These are phyloP conservation scores for Fulvia fulva DNA, from an alignment of 2,329 filamentous ascomycete species.

Conservation along the genomic window DNA sequence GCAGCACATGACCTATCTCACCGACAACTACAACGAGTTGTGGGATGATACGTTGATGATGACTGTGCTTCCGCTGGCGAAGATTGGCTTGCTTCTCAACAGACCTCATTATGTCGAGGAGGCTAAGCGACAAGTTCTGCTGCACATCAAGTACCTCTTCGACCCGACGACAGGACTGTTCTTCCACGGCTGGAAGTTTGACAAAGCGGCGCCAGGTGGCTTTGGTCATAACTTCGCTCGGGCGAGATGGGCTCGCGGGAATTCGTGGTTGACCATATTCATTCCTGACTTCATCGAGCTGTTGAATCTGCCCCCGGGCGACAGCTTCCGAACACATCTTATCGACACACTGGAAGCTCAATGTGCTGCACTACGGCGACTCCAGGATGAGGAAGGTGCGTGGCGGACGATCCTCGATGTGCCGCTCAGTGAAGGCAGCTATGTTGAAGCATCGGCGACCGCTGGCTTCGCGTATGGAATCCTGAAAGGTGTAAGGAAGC, in stretches of 20 bases:
- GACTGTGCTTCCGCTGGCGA: constrained; percentile 75
- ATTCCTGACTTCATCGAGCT: constrained; percentile 78
- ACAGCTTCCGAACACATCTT: constrained; percentile 59
- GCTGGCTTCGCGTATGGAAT: constrained; percentile 79
- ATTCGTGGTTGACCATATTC: constrained; percentile 76
- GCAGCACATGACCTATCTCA: constrained; percentile 71
- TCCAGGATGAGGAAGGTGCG: constrained; percentile 59
- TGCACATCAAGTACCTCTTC: constrained; percentile 75
- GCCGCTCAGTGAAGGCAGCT: constrained; percentile 62
- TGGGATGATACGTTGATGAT: constrained; percentile 90
- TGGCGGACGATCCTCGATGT: constrained; percentile 74
- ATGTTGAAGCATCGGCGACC: constrained; percentile 72
- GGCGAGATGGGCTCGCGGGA: constrained; percentile 57
- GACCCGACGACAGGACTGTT: constrained; percentile 69
- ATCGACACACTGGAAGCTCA: constrained; percentile 65
- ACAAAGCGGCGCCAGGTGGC: constrained; percentile 51
- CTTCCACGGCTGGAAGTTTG: constrained; percentile 79
- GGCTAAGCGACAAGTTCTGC: constrained; percentile 71
- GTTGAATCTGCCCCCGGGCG: constrained; percentile 55
- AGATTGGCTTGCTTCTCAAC: constrained; percentile 68
- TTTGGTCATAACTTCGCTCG: constrained; percentile 55
- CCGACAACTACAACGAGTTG: constrained; percentile 67
- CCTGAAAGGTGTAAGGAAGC: constrained; percentile 66
- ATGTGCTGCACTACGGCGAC: constrained; percentile 57
- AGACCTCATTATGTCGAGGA: constrained; percentile 71